These are phyloP conservation scores for Pseudovirgaria hyperparasitica DNA, from an alignment of 2,329 filamentous ascomycete species.

Conservation along the genomic window DNA sequence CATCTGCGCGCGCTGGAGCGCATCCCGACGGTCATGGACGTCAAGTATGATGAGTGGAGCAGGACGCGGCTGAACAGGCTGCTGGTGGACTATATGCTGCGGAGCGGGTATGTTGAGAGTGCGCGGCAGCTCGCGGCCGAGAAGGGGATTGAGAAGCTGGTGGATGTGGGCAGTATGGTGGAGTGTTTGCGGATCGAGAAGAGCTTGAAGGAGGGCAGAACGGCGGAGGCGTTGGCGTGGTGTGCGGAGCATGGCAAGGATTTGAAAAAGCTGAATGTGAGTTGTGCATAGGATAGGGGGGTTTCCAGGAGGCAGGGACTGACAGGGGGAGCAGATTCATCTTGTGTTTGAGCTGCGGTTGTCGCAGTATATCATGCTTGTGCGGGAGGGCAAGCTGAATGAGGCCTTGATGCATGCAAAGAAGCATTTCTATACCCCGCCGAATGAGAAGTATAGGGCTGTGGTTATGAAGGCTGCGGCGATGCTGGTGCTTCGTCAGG, in stretches of 20 bases:
- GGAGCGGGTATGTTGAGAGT: conserved; percentile 68
- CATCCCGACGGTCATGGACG: conserved; percentile 73
- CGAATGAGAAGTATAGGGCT: conserved; percentile 56
- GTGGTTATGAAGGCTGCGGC: conserved; percentile 62
- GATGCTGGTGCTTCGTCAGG: conserved; percentile 61
- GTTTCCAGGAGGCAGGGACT: conserved; percentile 3
- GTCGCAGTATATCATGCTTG: conserved; percentile 90
- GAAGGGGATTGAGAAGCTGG: conserved; percentile 64
- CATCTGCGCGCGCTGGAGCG: conserved; percentile 73
- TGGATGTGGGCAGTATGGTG: conserved; percentile 81
- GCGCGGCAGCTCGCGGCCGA: conserved; percentile 63
- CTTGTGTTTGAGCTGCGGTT: conserved; percentile 87
- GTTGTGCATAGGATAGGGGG: conserved; percentile 12
- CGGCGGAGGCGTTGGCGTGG: conserved; percentile 74
- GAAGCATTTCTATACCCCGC: conserved; percentile 70
- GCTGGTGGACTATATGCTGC: conserved; percentile 82
- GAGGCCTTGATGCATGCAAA: conserved; percentile 75
- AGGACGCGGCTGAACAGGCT: conserved; percentile 68
- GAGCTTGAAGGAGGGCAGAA: conserved; percentile 52
- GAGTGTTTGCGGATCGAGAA: conserved; percentile 67
- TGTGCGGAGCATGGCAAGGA: conserved; percentile 89
- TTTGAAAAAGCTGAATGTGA: conserved; percentile 71
- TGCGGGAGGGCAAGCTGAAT: conserved; percentile 55
- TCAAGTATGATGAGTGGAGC: conserved; percentile 88
- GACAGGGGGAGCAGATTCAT: conserved; percentile 43